These are phyloP conservation scores for Phytophthora podocarpi DNA, from an alignment of 352 stramenopile species.

Conservation along the genomic window DNA sequence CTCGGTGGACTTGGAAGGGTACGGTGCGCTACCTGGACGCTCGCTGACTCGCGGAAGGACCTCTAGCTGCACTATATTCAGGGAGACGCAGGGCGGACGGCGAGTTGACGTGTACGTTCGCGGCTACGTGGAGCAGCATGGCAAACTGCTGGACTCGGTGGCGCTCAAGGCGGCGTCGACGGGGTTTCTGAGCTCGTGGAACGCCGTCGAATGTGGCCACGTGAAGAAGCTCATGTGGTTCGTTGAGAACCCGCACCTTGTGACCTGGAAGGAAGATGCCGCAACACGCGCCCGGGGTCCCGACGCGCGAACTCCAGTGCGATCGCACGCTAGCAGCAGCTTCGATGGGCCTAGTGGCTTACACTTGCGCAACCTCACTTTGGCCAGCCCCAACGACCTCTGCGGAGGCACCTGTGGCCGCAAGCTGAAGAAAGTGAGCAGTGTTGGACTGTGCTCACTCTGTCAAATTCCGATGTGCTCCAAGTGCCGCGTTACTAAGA, in stretches of 20 bases:
- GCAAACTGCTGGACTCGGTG: conserved; percentile 43
- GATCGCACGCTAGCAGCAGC: conserved; percentile 8
- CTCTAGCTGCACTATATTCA: conserved; percentile 46
- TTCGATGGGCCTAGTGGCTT: conserved; percentile 13
- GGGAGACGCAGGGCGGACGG: conserved; percentile 26
- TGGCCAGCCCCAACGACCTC: conserved; percentile 15
- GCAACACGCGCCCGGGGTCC: conserved; percentile 13
- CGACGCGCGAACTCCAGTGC: conserved; percentile 1
- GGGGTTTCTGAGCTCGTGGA: conserved; percentile 53
- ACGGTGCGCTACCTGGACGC: conserved; percentile 35
- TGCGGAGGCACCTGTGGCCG: conserved; percentile 37
- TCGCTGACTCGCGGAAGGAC: conserved; percentile 46
- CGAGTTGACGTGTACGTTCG: conserved; percentile 45
- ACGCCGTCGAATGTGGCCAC: conserved; percentile 45
- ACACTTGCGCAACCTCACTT: conserved; percentile 27
- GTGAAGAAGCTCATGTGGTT: conserved; percentile 62
- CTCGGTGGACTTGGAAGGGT: conserved; percentile 48
- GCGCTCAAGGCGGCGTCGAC: conserved; percentile 47
- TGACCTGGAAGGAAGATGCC: conserved; percentile 29
- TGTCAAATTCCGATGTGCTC: conserved; percentile 46
- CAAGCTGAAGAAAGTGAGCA: conserved; percentile 38
- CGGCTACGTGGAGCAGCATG: conserved; percentile 46
- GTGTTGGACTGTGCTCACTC: conserved; percentile 35
- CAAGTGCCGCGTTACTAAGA: conserved; percentile 45
- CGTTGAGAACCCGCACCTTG: conserved; percentile 33